Base-by-base conservation (phyloP, 2,329 filamentous ascomycete species). In the Daldinia sp. region DNA sequence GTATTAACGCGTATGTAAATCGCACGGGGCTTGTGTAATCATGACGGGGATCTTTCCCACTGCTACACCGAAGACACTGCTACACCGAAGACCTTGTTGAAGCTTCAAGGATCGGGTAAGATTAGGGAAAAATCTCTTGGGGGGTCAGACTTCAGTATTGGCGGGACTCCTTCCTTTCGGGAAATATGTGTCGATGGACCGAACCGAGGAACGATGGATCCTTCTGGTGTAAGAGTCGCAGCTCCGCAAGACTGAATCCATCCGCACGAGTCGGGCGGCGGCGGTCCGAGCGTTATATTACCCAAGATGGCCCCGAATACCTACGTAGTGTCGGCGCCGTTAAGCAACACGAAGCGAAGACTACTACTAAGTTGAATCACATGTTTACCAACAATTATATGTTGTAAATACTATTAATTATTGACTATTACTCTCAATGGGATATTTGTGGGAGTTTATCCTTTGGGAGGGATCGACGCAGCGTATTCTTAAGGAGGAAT, bases 31-130 rank as follows among this genome's bases (percentile, higher is more conserved):
- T 32, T 30, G 30, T 48, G 45, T 49, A 23, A 27, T 37, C 9
- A 17, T 30, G 32, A 53, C 59, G 48, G 17, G 48, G 37, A 13
- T 25, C 39, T 13, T 43, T 43, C 39, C 21, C n/a, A 43, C 39
- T 63, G 25, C 55, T 50, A 59, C 49, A 63, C 61, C 55, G 55
- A 63, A 45, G 41, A 30, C 39, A 23, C 49, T 15, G n/a, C 34
- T 17, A n/a, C n/a, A 63, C 61, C 55, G 55, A 63, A 45, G 41
- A 30, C 39, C 29, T 50, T 15, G n/a, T 34, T 17, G 15, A 35
- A 29, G 25, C 34, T 48, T 23, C 15, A 4, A 43, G 45, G 13
- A 58, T 34, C 45, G 41, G 13, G 32, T 23, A 25, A 60, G 23
- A 50, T 54, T 23, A n/a, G 9, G 27, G 43, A 19, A 60, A 17